These are phyloP conservation scores for Tricholoma furcatifolium DNA, from an alignment of 768 basidiomycete species.

Conservation along the genomic window DNA sequence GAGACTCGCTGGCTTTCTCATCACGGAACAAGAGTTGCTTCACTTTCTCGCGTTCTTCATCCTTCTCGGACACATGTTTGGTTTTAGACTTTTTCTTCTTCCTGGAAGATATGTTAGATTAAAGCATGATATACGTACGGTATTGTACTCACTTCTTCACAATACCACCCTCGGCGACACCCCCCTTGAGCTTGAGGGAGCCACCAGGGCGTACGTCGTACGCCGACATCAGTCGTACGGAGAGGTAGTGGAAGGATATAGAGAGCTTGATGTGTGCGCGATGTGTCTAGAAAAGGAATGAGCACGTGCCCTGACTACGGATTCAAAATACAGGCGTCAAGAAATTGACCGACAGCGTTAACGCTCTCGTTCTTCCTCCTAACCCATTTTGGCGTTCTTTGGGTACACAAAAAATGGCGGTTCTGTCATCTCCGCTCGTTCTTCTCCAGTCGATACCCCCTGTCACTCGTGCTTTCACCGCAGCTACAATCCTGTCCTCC, in stretches of 20 bases:
- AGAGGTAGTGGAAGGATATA: conserved; percentile 11
- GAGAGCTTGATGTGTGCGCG: neutral
- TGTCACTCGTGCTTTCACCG: conserved; percentile 72
- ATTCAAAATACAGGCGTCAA: neutral
- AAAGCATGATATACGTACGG: conserved; percentile 10
- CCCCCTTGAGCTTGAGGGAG: conserved; percentile 88
- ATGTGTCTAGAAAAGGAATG: conserved; percentile 16
- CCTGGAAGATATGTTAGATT: conserved; percentile 36
- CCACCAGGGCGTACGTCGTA: conserved; percentile 86
- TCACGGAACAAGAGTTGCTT: conserved; percentile 51
- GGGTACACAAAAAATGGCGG: conserved; percentile 53
- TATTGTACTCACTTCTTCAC: conserved; percentile 69
- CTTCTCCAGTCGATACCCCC: conserved; percentile 73
- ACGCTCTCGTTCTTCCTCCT: conserved; percentile 10
- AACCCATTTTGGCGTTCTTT: conserved; percentile 13
- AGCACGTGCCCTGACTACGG: conserved; percentile 22
- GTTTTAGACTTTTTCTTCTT: conserved; percentile 85
- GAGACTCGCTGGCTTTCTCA: conserved; percentile 43
- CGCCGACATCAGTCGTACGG: conserved; percentile 59
- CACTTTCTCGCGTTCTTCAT: conserved; percentile 44
- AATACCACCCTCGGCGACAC: conserved; percentile 72
- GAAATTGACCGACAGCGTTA: neutral
- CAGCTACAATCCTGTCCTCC: conserved; percentile 56
- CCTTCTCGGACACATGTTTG: conserved; percentile 51
- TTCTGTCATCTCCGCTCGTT: conserved; percentile 70